A percentile compares a stretch with the other conserved stretches of the same genome.
These are phyloP conservation scores for Talaromyces wortmannii DNA, from an alignment of 495 filamentous ascomycete species.

Conservation along the genomic window DNA sequence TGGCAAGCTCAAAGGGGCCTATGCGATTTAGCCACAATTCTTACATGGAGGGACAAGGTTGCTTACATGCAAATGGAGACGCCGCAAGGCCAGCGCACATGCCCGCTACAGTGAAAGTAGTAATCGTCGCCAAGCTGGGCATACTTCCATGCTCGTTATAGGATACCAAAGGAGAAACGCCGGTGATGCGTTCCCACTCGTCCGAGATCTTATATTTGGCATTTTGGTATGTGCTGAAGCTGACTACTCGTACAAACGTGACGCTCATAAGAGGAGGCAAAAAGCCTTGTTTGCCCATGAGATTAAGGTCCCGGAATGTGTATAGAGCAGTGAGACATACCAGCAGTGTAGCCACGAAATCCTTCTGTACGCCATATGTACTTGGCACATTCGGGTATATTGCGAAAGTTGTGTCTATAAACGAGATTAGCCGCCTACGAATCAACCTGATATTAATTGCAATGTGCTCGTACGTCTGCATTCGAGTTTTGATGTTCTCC, in stretches of 20 bases:
- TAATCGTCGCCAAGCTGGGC: slow-evolving; percentile 60
- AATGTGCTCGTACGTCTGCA: slow-evolving; percentile 36
- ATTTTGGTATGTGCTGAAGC: slow-evolving; percentile 87
- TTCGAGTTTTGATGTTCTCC: slow-evolving; percentile 44
- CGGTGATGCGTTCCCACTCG: slow-evolving; percentile 42
- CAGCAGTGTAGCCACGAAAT: slow-evolving; percentile 39
- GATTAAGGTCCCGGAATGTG: not conserved
- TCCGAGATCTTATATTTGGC: slow-evolving; percentile 70
- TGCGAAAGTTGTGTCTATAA: slow-evolving; percentile 35
- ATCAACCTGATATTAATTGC: not conserved
- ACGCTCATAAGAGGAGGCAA: slow-evolving; percentile 79
- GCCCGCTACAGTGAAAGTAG: slow-evolving; percentile 73
- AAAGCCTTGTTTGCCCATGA: slow-evolving; percentile 44
- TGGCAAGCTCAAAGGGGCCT: slow-evolving; percentile 94
- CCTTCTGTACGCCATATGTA: slow-evolving; percentile 42
- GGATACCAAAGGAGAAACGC: slow-evolving; percentile 61
- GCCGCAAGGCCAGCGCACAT: slow-evolving; percentile 73
- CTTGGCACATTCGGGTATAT: slow-evolving; percentile 30
- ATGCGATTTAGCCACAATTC: not conserved
- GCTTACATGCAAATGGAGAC: slow-evolving; percentile 79
- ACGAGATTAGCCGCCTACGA: not conserved
- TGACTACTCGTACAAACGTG: slow-evolving; percentile 81
- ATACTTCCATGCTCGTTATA: slow-evolving; percentile 64
- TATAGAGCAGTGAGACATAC: slow-evolving; percentile 13
- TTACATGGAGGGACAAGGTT: not conserved